phyloP scores from a whole-genome alignment of 1,139 yeast genomes.

The Kodamaea anthophila region DNA sequence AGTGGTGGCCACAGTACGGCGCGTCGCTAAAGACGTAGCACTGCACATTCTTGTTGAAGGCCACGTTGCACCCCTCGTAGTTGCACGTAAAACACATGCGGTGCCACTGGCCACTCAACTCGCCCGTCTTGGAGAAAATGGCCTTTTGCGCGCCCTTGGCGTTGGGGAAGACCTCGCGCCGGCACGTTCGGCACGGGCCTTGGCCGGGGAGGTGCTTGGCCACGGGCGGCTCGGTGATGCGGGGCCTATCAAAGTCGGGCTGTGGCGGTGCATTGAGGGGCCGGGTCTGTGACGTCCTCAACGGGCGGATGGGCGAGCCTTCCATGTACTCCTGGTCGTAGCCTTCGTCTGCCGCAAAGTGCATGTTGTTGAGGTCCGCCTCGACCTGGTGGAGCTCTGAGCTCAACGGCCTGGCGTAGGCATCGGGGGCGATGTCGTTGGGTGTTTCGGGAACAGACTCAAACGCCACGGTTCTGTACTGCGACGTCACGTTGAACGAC shows the following conservation, averaged over 20 bases:
- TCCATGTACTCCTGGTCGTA: not conserved
- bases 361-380: slow-evolving; percentile 24
- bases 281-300: slow-evolving; percentile 3
- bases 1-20: slow-evolving; percentile 81
- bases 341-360: slow-evolving; percentile 13
- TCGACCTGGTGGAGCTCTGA: slow-evolving; percentile 29
- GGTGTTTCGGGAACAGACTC: slow-evolving; percentile 3
- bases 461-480: slow-evolving; percentile 5
- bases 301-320: slow-evolving; percentile 8
- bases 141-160: slow-evolving; percentile 38
- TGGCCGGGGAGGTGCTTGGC: slow-evolving; percentile 49
- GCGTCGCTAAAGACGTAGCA: slow-evolving; percentile 75
- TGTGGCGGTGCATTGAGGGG: not conserved
- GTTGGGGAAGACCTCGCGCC: slow-evolving; percentile 38
- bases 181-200: slow-evolving; percentile 73
- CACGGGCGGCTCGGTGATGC: slow-evolving; percentile 1
- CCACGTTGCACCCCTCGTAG: slow-evolving; percentile 42
- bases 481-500: not conserved
- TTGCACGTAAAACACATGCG: slow-evolving; percentile 74
- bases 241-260: slow-evolving; percentile 1
- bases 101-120: slow-evolving; percentile 93
- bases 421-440: slow-evolving; percentile 1
- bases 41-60: slow-evolving; percentile 55
- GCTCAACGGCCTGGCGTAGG: slow-evolving; percentile 20
- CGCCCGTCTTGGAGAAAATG: slow-evolving; percentile 75